Conservation (phyloP, 1,139 yeast genomes). For the Meyerozyma carpophila region DNA sequence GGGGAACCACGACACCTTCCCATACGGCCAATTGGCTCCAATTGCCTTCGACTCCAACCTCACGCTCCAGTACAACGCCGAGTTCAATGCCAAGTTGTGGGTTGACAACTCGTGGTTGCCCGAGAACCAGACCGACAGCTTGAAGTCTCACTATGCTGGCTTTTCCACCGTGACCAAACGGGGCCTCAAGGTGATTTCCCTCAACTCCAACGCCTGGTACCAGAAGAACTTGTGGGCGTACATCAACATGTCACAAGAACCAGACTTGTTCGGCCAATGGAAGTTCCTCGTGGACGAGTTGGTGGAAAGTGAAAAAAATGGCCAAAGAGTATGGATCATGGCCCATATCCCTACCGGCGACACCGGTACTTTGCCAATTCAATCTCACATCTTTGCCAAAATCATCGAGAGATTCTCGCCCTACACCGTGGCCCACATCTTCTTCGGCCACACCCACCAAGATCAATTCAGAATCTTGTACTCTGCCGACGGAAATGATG, state of each 20-base stretch:
- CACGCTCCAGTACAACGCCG: slow-evolving; percentile 55
- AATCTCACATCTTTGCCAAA: slow-evolving; percentile 49
- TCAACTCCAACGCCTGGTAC: slow-evolving; percentile 66
- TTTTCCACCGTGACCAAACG: slow-evolving; percentile 51
- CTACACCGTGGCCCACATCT: slow-evolving; percentile 60
- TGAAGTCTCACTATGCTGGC: slow-evolving; percentile 52
- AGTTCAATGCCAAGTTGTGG: slow-evolving; percentile 59
- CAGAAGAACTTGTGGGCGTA: slow-evolving; percentile 60
- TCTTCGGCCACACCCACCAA: slow-evolving; percentile 69
- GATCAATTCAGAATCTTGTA: slow-evolving; percentile 63
- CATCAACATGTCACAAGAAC: slow-evolving; percentile 45
- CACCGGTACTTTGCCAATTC: slow-evolving; percentile 55
- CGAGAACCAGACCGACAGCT: slow-evolving; percentile 15
- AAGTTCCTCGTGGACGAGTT: slow-evolving; percentile 58
- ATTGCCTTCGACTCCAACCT: slow-evolving; percentile 30
- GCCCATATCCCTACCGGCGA: slow-evolving; percentile 63
- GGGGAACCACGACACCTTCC: slow-evolving; percentile 73
- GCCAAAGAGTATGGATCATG: slow-evolving; percentile 65
- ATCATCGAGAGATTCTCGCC: slow-evolving; percentile 67
- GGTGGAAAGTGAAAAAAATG: slow-evolving; percentile 48
- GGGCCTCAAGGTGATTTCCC: slow-evolving; percentile 58
- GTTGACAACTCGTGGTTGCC: slow-evolving; percentile 34
- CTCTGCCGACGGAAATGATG: slow-evolving; percentile 31
- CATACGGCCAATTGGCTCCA: slow-evolving; percentile 67
- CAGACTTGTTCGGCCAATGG: slow-evolving; percentile 63